phyloP scores from a whole-genome alignment of 2,329 filamentous ascomycete species.

The Neofusicoccum ribis region DNA sequence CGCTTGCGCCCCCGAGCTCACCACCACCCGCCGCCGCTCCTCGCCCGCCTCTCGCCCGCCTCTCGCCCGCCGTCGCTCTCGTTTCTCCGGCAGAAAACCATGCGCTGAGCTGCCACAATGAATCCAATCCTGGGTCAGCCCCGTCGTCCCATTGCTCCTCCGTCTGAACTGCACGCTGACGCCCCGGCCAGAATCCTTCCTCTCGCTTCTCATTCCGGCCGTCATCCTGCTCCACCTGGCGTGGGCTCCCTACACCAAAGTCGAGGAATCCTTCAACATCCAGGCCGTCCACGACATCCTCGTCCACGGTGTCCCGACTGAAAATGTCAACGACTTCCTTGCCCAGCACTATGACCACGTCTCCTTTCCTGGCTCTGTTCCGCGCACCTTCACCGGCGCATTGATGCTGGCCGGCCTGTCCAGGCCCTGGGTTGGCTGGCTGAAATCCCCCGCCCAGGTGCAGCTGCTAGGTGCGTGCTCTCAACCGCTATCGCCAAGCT shows the following conservation, averaged over 20 bases:
- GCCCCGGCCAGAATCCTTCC: slow-evolving; percentile 4
- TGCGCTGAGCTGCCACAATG: slow-evolving; percentile 4
- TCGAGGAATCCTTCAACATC: slow-evolving; percentile 97
- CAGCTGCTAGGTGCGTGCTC: slow-evolving; percentile 55
- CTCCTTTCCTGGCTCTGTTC: slow-evolving; percentile 85
- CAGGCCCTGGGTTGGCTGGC: slow-evolving; percentile 62
- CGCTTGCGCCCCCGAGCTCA: background rate
- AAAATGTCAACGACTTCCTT: slow-evolving; percentile 56
- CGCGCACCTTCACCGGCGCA: slow-evolving; percentile 84
- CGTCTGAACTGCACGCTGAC: background rate
- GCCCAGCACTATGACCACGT: slow-evolving; percentile 80
- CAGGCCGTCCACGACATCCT: slow-evolving; percentile 91
- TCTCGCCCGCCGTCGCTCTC: background rate
- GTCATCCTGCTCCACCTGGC: slow-evolving; percentile 69
- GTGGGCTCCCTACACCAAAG: slow-evolving; percentile 86
- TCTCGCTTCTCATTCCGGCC: slow-evolving; percentile 25
- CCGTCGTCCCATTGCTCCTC: background rate
- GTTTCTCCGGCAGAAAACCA: background rate
- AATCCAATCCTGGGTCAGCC: slow-evolving; percentile 12
- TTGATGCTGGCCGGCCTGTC: slow-evolving; percentile 72
- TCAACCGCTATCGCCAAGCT: too few species aligned
- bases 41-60: background rate
- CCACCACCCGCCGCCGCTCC: background rate
- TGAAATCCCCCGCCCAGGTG: slow-evolving; percentile 56
- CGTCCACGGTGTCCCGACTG: slow-evolving; percentile 70